These are phyloP conservation scores for Pholiota adiposa DNA, from an alignment of 1,284 basidiomycete species.

Conservation along the genomic window DNA sequence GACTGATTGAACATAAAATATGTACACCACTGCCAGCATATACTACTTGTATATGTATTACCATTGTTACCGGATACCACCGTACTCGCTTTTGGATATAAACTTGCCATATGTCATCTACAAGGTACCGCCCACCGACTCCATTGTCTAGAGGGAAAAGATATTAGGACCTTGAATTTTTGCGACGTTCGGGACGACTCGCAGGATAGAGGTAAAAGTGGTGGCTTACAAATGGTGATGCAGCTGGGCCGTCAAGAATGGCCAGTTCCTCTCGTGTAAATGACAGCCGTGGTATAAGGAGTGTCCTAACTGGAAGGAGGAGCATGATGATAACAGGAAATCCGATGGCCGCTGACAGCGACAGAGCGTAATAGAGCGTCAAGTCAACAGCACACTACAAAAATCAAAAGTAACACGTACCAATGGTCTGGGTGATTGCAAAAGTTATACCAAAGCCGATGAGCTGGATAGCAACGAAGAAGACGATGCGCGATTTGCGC, in stretches of 20 bases:
- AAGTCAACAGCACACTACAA: constrained; percentile 1
- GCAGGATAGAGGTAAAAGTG: neutral
- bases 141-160: constrained; percentile 49
- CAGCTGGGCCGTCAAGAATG: constrained; percentile 88
- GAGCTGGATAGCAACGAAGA: constrained; percentile 84
- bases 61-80: neutral
- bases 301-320: constrained; percentile 82
- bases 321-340: constrained; percentile 92
- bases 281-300: constrained; percentile 75
- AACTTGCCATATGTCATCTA: constrained; percentile 12
- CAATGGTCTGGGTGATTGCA: constrained; percentile 91
- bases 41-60: neutral
- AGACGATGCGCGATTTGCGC: constrained; percentile 74
- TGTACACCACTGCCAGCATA: too few species aligned
- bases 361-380: constrained; percentile 1
- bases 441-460: constrained; percentile 90
- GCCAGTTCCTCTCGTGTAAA: constrained; percentile 84
- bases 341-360: constrained; percentile 76
- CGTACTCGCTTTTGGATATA: neutral
- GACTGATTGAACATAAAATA: too few species aligned
- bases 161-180: neutral
- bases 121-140: constrained; percentile 55
- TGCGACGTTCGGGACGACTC: too few species aligned
- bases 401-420: constrained; percentile 42
- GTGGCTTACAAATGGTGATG: constrained; percentile 77